phyloP scores from a whole-genome alignment of 2,329 filamentous ascomycete species.

The Phialocephala sp. region DNA sequence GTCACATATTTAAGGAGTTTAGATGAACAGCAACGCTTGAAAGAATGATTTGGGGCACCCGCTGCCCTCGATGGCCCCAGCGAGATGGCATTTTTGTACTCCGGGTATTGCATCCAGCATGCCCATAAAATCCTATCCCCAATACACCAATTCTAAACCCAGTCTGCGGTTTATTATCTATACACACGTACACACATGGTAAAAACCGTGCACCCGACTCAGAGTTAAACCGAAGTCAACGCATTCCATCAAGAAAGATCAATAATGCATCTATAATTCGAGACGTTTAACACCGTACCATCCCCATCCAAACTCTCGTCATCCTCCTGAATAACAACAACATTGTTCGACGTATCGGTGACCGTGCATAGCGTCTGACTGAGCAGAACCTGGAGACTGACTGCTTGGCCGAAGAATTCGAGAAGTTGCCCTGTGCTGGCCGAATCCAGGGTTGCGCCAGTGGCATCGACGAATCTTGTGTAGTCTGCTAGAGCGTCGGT shows the following conservation, averaged over 20 bases:
- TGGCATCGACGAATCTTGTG: conserved; percentile 20
- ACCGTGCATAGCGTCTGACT: conserved; percentile 23
- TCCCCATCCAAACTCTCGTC: conserved; percentile 12
- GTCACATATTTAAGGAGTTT: too few relatives aligned
- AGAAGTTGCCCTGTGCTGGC: conserved; percentile 20
- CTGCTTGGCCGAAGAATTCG: conserved; percentile 22
- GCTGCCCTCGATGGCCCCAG: too few relatives aligned
- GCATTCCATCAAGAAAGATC: background rate
- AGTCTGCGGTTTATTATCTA: too few relatives aligned
- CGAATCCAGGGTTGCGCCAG: conserved; percentile 13
- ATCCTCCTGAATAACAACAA: conserved; percentile 17
- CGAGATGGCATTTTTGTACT: too few relatives aligned
- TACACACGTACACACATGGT: too few relatives aligned
- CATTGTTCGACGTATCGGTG: conserved; percentile 19
- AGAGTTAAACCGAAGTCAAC: too few relatives aligned
- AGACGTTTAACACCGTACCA: conserved; percentile 10
- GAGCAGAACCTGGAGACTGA: conserved; percentile 8
- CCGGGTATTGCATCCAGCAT: too few relatives aligned
- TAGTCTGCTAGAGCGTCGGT: conserved; percentile 20
- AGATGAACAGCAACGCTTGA: too few relatives aligned
- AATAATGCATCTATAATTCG: conserved; percentile 22
- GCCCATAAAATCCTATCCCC: too few relatives aligned
- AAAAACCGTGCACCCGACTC: too few relatives aligned
- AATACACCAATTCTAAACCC: too few relatives aligned
- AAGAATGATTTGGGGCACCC: too few relatives aligned